Base-by-base conservation (phyloP, 176 grass and related monocot species). In the Oryza meridionalis region DNA sequence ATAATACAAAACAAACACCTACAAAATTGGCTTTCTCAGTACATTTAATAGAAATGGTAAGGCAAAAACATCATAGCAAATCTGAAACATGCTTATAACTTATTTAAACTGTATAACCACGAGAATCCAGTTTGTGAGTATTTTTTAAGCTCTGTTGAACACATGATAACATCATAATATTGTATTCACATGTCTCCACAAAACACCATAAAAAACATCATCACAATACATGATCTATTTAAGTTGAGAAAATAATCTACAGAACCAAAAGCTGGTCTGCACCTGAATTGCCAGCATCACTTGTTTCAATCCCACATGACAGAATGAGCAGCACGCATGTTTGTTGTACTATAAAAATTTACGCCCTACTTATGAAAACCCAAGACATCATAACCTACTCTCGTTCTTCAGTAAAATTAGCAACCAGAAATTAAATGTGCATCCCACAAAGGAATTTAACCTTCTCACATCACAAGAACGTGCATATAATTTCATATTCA, bases 251-350 rank as follows among this genome's bases (percentile, higher is more conserved):
- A 32, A 55, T 46, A 24, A 47, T 49, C 4, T 6, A 33, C 45
- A 49, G 46, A 53, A 75, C 72, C 27, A 35, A 49, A 75, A 55
- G 11, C 16, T 27, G 29, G 17, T 58, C 50, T 61, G n/a, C 49
- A 72, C 21, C 35, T 72, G 19, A 81, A 71, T 58, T 82, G n/a
- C 40, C 33, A 38, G 31, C 32, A 81, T 70, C n/a, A 27, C 33
- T 81, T 81, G n/a, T 24, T 71, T 81, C 67, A 44, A 82, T 11
- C 49, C 33, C 32, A 72, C 67, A 29, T 61, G 35, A 29, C 33
- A 61, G 33, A 61, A 37, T 72, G 79, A 61, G 67, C 35, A 71
- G 33, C 32, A 70, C 7, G n/a, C 9, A 24, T 40, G 22, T 53
- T 37, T 55, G 70, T 17, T 69, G 38, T 49, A 69, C 68, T 53